A percentile compares a stretch with the other conserved stretches of the same genome.
Evolutionary conservation across 2,329 filamentous ascomycete species (phyloP).

Genomic region (Dryadomyces quercivorus): DNA sequence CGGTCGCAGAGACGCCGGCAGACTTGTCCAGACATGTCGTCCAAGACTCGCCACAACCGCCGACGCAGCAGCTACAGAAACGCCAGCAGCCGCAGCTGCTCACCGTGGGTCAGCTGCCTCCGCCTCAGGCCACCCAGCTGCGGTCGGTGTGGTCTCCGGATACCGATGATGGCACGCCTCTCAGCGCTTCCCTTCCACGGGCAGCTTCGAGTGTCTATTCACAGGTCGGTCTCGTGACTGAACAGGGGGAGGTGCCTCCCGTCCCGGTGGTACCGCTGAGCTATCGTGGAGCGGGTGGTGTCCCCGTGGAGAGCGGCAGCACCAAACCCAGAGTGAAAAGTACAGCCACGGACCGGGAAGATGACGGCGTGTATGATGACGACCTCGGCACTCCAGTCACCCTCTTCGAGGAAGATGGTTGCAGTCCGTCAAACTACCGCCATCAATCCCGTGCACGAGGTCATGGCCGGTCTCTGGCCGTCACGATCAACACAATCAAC

Average conservation of each 20-base stretch:
- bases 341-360: background rate
- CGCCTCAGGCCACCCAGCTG: slow-evolving; percentile 9
- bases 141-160: slow-evolving; percentile 50
- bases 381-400: slow-evolving; percentile 46
- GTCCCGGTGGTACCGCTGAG: slow-evolving; percentile 43
- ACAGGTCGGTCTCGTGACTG: slow-evolving; percentile 28
- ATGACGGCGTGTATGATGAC: slow-evolving; percentile 35
- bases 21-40: slow-evolving; percentile 18
- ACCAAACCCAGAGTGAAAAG: background rate
- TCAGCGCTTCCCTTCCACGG: slow-evolving; percentile 23
- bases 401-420: slow-evolving; percentile 58
- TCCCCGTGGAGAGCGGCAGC: slow-evolving; percentile 11
- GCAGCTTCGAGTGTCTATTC: slow-evolving; percentile 51
- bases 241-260: slow-evolving; percentile 36
- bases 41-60: slow-evolving; percentile 5
- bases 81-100: slow-evolving; percentile 11
- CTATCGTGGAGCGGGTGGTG: slow-evolving; percentile 20
- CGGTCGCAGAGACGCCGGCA: slow-evolving; percentile 26
- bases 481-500: slow-evolving; percentile 30
- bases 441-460: slow-evolving; percentile 26
- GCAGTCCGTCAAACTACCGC: slow-evolving; percentile 21
- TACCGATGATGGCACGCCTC: slow-evolving; percentile 39
- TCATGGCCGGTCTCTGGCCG: slow-evolving; percentile 21
- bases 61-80: slow-evolving; percentile 7
- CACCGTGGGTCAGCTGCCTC: background rate